Base-by-base conservation (phyloP, 768 basidiomycete genomes). In the Krasilnikovozyma curviuscula region DNA sequence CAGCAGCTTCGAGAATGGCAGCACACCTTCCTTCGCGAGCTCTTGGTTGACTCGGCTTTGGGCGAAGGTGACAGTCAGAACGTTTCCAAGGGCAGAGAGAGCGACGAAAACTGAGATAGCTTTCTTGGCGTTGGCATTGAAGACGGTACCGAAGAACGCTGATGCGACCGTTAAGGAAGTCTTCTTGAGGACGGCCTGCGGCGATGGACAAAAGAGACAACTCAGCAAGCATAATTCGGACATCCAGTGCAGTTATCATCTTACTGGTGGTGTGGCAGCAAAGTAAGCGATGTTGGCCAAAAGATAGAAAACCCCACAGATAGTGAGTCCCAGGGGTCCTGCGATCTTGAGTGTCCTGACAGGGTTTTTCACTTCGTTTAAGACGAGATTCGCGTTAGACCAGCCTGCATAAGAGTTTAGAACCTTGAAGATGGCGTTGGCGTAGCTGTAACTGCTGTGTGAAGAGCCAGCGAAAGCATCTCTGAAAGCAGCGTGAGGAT, bases 11-110 rank as follows among this genome's bases (percentile, higher is more conserved):
- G 73, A 73, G 44, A 74, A 74, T 0, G 74, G 74, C 0, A 76
- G 66, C n/a, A 76, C 63, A 1, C 75, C 75, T 56, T 75, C 75
- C 51, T 77, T 77, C 5, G 75, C 75, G 4, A 77, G 69, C 44
- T 76, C 75, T 64, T 76, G 75, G 48, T 75, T 75, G 3, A 76
- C 66, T 16, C 71, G 68, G 0, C 71, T 60, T 2, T 71, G 67
- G 12, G 71, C 63, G 54, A 73, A 76, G 0, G 73, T 71, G 1
- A 63, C 18, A 3, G 63, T 65, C 31, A 68, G 47, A 24, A 66
- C 67, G 18, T 63, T 65, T 53, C 65, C 44, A 32, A 41, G 33
- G 5, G 49, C 33, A 13, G 49, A 51, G 10, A 51, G 35, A 7
- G 35, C 35, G 5, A 37, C 35, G 10, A 37, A 37, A 7, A 37